These are phyloP conservation scores for Plectranthus barbatus DNA, from an alignment of 257 asterid genomes.

Conservation along the genomic window DNA sequence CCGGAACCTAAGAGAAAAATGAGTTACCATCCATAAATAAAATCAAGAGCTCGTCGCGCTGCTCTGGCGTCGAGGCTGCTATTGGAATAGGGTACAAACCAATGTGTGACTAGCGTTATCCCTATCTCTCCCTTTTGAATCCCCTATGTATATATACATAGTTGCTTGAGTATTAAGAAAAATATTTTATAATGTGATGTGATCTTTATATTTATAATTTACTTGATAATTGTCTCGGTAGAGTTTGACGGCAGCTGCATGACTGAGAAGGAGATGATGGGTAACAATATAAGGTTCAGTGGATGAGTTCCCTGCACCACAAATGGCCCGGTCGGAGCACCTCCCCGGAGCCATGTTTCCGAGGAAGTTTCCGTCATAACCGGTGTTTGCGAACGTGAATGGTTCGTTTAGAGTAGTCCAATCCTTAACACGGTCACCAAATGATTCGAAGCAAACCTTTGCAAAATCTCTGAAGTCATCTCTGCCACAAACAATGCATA, in stretches of 20 bases:
- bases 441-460: constrained; percentile 44
- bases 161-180: too few species aligned
- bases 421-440: constrained; percentile 54
- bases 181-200: too few species aligned
- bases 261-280: too few species aligned
- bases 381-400: constrained; percentile 6
- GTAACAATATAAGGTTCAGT: constrained; percentile 58
- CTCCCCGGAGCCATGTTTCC: constrained; percentile 50
- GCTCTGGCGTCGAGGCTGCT: constrained; percentile 30
- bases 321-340: constrained; percentile 36
- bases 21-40: constrained; percentile 53
- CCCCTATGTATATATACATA: constrained; percentile 17
- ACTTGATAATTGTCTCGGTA: constrained; percentile 44
- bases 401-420: constrained; percentile 66
- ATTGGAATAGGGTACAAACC: constrained; percentile 40
- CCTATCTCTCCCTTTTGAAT: constrained; percentile 59
- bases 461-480: too few species aligned
- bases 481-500: too few species aligned
- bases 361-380: constrained; percentile 27
- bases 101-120: constrained; percentile 24
- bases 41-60: constrained; percentile 49
- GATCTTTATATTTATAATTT: too few species aligned
- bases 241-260: constrained; percentile 22
- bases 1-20: too few species aligned
- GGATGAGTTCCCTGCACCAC: constrained; percentile 36